Evolutionary conservation across 1,139 yeast species (phyloP).

Genomic region (Suhomyces yuchorum): DNA sequence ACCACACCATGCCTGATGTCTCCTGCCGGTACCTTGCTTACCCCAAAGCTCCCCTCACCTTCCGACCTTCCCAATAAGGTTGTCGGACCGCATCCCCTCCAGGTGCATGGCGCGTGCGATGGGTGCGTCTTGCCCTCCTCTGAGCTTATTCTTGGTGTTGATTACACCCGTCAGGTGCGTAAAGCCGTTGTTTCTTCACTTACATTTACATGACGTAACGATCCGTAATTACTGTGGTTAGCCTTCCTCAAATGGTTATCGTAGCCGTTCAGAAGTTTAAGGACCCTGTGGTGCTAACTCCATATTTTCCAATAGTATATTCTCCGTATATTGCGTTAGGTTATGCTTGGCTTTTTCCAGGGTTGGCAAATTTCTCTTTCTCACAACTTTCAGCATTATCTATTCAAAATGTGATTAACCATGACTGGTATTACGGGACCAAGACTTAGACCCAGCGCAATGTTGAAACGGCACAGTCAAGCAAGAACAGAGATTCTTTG

Average conservation of each 20-base stretch:
- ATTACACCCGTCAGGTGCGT: neutral
- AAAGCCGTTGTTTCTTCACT: slow-evolving; percentile 5
- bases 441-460: neutral
- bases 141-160: neutral
- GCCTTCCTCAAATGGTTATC: neutral
- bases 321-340: neutral
- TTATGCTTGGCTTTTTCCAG: neutral
- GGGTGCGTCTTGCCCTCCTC: neutral
- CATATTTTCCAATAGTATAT: neutral
- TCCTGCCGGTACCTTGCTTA: too few relatives aligned
- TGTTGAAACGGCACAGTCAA: neutral
- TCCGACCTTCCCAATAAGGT: neutral
- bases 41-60: neutral
- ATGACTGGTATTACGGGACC: neutral
- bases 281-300: neutral
- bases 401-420: too few relatives aligned
- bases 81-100: neutral
- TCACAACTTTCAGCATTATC: too few relatives aligned
- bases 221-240: neutral
- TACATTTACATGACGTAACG: slow-evolving; percentile 5
- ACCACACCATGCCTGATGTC: neutral
- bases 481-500: neutral
- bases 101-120: neutral
- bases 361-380: neutral
- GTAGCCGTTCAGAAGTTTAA: neutral